These are phyloP conservation scores for Beauveria sp. DNA, from an alignment of 2,329 filamentous ascomycete genomes.

Conservation along the genomic window DNA sequence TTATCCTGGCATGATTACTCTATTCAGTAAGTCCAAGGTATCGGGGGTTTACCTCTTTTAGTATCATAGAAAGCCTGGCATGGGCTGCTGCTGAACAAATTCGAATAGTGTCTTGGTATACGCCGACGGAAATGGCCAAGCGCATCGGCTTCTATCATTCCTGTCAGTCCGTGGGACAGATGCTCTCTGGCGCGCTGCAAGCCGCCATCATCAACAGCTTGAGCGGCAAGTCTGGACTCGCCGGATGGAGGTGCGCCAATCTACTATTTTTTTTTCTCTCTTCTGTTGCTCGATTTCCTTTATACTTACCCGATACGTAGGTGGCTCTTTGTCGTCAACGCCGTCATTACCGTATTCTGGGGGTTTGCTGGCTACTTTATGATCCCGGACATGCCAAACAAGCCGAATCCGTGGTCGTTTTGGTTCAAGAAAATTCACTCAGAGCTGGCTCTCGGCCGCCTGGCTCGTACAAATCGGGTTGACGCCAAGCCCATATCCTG, in stretches of 20 bases:
- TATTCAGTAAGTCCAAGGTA: constrained; percentile 19
- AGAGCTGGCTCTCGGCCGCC: constrained; percentile 21
- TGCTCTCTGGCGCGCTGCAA: constrained; percentile 37
- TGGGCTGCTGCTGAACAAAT: background rate
- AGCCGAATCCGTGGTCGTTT: constrained; percentile 19
- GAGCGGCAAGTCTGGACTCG: constrained; percentile 27
- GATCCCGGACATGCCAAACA: constrained; percentile 27
- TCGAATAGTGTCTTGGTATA: constrained; percentile 30
- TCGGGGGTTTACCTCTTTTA: too few species aligned
- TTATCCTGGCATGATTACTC: constrained; percentile 28
- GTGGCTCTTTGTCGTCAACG: constrained; percentile 40
- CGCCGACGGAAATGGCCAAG: constrained; percentile 31
- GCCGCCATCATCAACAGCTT: constrained; percentile 32
- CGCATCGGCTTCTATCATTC: constrained; percentile 35
- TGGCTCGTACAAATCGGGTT: constrained; percentile 17
- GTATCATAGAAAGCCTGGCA: too few species aligned
- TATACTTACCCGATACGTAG: background rate
- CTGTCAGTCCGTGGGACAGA: constrained; percentile 31
- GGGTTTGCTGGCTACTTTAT: constrained; percentile 26
- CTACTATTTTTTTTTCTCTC: constrained; percentile 13
- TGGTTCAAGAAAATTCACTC: constrained; percentile 23
- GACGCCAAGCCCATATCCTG: constrained; percentile 21
- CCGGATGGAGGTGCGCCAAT: constrained; percentile 31
- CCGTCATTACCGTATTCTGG: constrained; percentile 26
- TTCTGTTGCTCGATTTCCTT: too few species aligned